phyloP scores from a whole-genome alignment of 2,329 filamentous ascomycete species.

The Colletotrichum tofieldiae region DNA sequence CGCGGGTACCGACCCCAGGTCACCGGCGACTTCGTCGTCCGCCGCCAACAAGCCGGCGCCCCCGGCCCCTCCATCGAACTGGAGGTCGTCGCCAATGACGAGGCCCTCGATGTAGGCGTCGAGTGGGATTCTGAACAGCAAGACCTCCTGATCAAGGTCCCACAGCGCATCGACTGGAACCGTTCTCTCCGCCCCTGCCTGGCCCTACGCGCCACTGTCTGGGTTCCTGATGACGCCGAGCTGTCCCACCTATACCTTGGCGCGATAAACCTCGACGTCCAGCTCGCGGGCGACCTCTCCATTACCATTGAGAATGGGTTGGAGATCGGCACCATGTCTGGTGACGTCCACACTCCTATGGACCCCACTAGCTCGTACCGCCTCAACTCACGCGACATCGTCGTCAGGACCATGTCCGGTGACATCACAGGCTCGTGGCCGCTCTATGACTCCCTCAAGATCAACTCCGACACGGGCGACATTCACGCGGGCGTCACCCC shows the following conservation, averaged over 20 bases:
- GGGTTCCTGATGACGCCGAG: constrained; percentile 58
- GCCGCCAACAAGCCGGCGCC: constrained; percentile 52
- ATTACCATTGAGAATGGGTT: constrained; percentile 51
- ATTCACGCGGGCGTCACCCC: constrained; percentile 59
- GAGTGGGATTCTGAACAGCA: constrained; percentile 55
- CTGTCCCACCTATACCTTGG: constrained; percentile 57
- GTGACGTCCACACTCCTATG: constrained; percentile 56
- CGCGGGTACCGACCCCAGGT: constrained; percentile 54
- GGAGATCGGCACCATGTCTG: constrained; percentile 55
- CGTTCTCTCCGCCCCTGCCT: constrained; percentile 59
- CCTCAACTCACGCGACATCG: constrained; percentile 60
- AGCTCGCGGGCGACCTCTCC: constrained; percentile 58
- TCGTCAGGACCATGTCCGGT: constrained; percentile 60
- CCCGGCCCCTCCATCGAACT: constrained; percentile 59
- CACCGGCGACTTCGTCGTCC: constrained; percentile 63
- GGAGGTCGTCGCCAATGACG: constrained; percentile 63
- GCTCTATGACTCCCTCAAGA: constrained; percentile 63
- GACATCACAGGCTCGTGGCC: constrained; percentile 65
- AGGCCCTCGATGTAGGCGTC: constrained; percentile 54
- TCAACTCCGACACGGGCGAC: constrained; percentile 62
- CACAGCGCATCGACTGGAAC: constrained; percentile 52
- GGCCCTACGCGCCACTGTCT: constrained; percentile 63
- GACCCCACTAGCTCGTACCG: constrained; percentile 53
- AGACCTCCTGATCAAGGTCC: constrained; percentile 57
- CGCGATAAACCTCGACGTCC: constrained; percentile 57